Base-by-base conservation (phyloP, 768 basidiomycete species). In the Rhizopogon rudus region DNA sequence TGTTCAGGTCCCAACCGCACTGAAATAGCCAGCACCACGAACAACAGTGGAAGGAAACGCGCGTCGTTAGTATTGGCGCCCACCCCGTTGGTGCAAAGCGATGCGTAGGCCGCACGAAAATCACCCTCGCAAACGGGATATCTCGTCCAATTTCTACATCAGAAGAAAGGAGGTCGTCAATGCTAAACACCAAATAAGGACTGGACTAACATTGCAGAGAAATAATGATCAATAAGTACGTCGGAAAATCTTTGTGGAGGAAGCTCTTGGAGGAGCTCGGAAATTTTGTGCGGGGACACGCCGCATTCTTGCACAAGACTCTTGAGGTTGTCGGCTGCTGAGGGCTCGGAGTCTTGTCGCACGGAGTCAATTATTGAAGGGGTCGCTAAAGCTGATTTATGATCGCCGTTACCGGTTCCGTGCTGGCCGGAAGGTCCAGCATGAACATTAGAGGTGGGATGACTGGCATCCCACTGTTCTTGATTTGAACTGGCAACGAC, bases 291-390 rank as follows among this genome's bases (percentile, higher is more conserved):
- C 1, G 93, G 91, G 16, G 88, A 83, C 39, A 95, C 91, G 6
- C 94, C 94, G 67, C 91, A 98, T 67, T 98, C 93, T 69, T 90
- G 88, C 39, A 96, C 87, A 37, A 98, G 78, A 44, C 83, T 83
- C 66, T 88, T 88, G 48, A 95, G 73, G 61, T 91, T 93, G 65
- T 94, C 91, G 2, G 83, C 89, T 13, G 92, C 87, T 14, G 77
- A 73, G 1, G 75, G 71, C 51, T 80, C 74, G 40, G 68, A 65
- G 53, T 75, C 72, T 49, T 72, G 74, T 63, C 68, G 63, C 22
- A 80, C 77, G 33, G 72, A 71, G 40, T 75, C 75, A 57, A 79
- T 75, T 37, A 73, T 66, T 42, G 64, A 56, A 37, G 73, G 64
- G 10, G 65, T 54, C 25, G 65, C 62, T 55, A 68, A 62, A 6